Base-by-base conservation (phyloP, 371 early-diverging fungal genomes). In the Haplosporangium sp. region DNA sequence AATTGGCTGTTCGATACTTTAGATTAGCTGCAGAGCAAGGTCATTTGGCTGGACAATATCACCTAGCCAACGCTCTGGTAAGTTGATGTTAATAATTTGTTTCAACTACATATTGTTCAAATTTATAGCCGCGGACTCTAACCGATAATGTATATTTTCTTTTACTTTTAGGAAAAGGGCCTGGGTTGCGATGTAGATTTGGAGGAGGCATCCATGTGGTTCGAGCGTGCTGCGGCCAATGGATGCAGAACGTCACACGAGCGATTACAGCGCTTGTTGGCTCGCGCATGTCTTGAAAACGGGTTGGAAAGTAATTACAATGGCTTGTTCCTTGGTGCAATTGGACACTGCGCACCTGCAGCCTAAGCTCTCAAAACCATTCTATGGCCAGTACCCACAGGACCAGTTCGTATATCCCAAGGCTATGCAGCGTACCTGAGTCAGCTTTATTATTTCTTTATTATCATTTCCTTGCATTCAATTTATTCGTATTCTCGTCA, bases 161-260 rank as follows among this genome's bases (percentile, higher is more conserved):
- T 50, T 15, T 15, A 17, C 50, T 17, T 17, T 11, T 87, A 86
- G 70, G 92, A 91, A 72, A 89, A 93, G 69, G 95, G 94, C 19
- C 68, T 89, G n/a, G 93, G 93, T 17, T 89, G 89, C 48, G 76
- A 85, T 35, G 86, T 85, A 27, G 86, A 93, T 69, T 72, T 90
- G 44, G 83, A 83, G 38, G 86, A 87, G 64, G 93, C 94, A 15
- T 85, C 90, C 8, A 50, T 82, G 45, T 94, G 92, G 92, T 93
- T 93, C 69, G 88, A 89, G 67, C 86, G 88, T 38, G 94, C 94
- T 27, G 92, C 93, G 17, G 79, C 70, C 10, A 71, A 71, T 52
- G 89, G 89, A 40, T 89, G 89, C 76, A 76, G 88, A 73, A 87
- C 83, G 17, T 88, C 88, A 10, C 87, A 88, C 61, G 89, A 89